Evolutionary conservation across 2,329 filamentous ascomycete species (phyloP).

Genomic region (Ophiostoma quercus): DNA sequence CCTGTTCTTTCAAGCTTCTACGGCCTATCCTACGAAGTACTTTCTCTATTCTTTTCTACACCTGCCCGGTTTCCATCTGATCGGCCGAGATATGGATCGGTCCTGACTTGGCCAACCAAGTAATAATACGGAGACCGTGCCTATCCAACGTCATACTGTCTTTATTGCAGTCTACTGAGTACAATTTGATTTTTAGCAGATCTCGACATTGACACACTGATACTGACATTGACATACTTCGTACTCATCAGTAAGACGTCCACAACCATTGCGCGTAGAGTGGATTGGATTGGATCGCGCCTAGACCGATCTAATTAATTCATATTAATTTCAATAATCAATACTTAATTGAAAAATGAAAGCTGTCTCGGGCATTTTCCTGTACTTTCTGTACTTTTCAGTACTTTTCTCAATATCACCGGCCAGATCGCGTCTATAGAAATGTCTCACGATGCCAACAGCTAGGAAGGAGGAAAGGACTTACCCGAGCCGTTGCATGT

Average conservation of each 20-base stretch:
- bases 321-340: neutral
- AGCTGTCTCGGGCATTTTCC: neutral
- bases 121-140: neutral
- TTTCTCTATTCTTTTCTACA: neutral
- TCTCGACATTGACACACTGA: too few relatives aligned
- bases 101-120: constrained; percentile 2
- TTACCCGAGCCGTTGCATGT: neutral
- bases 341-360: neutral
- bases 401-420: neutral
- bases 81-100: neutral
- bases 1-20: neutral
- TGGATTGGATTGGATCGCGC: neutral
- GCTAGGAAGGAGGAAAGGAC: neutral
- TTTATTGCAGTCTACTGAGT: too few relatives aligned
- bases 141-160: neutral
- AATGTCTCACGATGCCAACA: neutral
- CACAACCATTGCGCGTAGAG: neutral
- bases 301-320: neutral
- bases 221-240: too few relatives aligned
- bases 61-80: constrained; percentile 3
- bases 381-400: neutral
- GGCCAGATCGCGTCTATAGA: neutral
- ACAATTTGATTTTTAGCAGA: too few relatives aligned
- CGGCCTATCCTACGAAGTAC: neutral
- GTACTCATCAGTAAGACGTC: too few relatives aligned